Evolutionary conservation across 768 basidiomycete genomes (phyloP).

Genomic region (Rhizopogon rudus): DNA sequence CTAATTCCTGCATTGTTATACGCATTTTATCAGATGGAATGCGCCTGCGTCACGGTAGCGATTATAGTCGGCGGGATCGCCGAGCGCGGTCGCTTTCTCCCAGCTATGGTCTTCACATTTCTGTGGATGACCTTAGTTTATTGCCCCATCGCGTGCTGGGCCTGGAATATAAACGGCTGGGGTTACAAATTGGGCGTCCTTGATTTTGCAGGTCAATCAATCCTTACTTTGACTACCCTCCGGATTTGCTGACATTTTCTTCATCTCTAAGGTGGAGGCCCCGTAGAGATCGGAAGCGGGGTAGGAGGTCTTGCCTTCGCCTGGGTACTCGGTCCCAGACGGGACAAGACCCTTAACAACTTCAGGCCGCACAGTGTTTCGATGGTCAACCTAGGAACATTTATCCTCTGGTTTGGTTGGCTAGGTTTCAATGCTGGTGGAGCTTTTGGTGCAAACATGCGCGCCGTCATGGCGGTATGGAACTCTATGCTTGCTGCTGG

Average conservation of each 20-base stretch:
- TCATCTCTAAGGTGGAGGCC: slow-evolving; percentile 61
- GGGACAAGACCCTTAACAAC: slow-evolving; percentile 65
- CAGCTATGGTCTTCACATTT: slow-evolving; percentile 78
- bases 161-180: slow-evolving; percentile 82
- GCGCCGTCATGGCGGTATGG: slow-evolving; percentile 81
- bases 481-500: slow-evolving; percentile 87
- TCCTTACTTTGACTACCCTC: slow-evolving; percentile 1
- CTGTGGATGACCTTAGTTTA: slow-evolving; percentile 86
- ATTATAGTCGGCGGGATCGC: slow-evolving; percentile 79
- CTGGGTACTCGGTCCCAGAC: slow-evolving; percentile 80
- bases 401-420: slow-evolving; percentile 86
- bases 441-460: slow-evolving; percentile 82
- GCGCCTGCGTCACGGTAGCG: slow-evolving; percentile 74
- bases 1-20: slow-evolving; percentile 81
- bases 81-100: slow-evolving; percentile 80
- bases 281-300: slow-evolving; percentile 85
- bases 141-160: slow-evolving; percentile 84
- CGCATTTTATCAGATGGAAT: slow-evolving; percentile 85
- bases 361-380: slow-evolving; percentile 89
- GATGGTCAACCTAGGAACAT: slow-evolving; percentile 78
- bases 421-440: slow-evolving; percentile 87
- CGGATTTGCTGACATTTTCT: slow-evolving; percentile 1
- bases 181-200: slow-evolving; percentile 81
- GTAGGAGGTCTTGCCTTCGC: slow-evolving; percentile 82
- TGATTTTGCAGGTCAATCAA: slow-evolving; percentile 67